Percentiles rank a stretch among this genome's conserved stretches.
These are phyloP conservation scores for Pittosporum tobira DNA, from an alignment of 129 eudicot species.

Conservation along the genomic window DNA sequence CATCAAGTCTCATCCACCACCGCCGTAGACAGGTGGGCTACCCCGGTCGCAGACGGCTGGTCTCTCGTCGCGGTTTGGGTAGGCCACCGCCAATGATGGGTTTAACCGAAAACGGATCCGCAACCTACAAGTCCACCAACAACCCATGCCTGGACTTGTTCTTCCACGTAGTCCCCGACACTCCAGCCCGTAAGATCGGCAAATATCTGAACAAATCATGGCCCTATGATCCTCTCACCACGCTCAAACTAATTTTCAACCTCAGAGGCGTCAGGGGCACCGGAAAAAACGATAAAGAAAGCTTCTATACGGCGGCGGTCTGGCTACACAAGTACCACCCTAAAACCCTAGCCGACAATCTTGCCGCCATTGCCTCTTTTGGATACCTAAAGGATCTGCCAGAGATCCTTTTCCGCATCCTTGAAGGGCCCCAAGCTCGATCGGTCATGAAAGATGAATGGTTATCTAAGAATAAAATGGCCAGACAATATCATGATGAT, in stretches of 20 bases:
- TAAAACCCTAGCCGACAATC: conserved; percentile 27
- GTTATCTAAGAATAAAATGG: conserved; percentile 6
- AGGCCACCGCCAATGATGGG: neutral
- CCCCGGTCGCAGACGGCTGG: too few species aligned
- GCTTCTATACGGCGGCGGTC: conserved; percentile 30
- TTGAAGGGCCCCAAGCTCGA: conserved; percentile 19
- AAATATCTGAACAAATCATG: conserved; percentile 11
- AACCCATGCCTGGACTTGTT: conserved; percentile 38
- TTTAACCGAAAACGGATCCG: conserved; percentile 29
- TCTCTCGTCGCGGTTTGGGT: too few species aligned
- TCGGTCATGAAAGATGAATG: conserved; percentile 9
- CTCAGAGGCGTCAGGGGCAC: conserved; percentile 27
- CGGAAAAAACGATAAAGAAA: conserved; percentile 24
- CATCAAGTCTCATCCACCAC: too few species aligned
- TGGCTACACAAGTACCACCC: conserved; percentile 44
- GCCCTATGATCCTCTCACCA: conserved; percentile 28
- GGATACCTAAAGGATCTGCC: conserved; percentile 35
- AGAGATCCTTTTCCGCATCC: conserved; percentile 27
- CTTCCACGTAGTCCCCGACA: conserved; percentile 14
- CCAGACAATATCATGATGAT: too few species aligned
- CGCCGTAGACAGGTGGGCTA: too few species aligned
- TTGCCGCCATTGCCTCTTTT: conserved; percentile 21
- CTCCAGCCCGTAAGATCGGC: conserved; percentile 15
- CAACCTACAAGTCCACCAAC: conserved; percentile 23
- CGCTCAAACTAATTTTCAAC: conserved; percentile 29